Percentiles rank a stretch among this genome's conserved stretches.
Conservation (phyloP, 441 rosid species). For the Erysimum cheiri region DNA sequence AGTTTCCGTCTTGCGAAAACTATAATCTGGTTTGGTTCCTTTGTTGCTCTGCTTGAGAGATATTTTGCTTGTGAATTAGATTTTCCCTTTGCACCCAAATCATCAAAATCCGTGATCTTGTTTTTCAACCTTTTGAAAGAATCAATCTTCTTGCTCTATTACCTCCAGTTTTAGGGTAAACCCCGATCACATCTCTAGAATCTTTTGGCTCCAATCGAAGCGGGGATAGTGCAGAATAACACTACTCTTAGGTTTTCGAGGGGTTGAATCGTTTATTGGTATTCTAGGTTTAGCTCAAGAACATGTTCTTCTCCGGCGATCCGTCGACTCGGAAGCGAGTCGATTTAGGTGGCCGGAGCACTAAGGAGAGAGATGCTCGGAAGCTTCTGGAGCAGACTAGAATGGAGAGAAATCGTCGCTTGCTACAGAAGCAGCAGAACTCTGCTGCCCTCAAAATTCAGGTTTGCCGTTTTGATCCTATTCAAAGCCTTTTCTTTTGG, state of each 20-base stretch:
- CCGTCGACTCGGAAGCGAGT: slow-evolving; percentile 92
- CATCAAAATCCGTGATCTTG: slow-evolving; percentile 3
- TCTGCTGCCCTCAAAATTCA: slow-evolving; percentile 84
- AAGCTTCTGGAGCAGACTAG: slow-evolving; percentile 96
- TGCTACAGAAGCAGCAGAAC: slow-evolving; percentile 76
- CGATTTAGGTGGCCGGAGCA: slow-evolving; percentile 96
- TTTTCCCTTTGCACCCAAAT: slow-evolving; percentile 4
- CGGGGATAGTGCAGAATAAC: slow-evolving; percentile 12
- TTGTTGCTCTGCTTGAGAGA: background rate
- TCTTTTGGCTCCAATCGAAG: slow-evolving; percentile 29
- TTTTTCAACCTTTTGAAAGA: background rate
- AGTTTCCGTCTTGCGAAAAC: slow-evolving; percentile 27
- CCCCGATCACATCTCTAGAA: slow-evolving; percentile 43
- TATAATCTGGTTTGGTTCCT: background rate
- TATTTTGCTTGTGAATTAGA: background rate
- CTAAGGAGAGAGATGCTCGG: slow-evolving; percentile 93
- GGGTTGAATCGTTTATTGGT: slow-evolving; percentile 21
- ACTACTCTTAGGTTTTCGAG: background rate
- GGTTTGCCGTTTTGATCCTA: slow-evolving; percentile 47
- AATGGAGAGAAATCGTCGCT: slow-evolving; percentile 86
- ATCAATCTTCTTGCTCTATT: slow-evolving; percentile 1
- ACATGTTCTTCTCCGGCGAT: slow-evolving; percentile 94
- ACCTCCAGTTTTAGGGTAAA: slow-evolving; percentile 16
- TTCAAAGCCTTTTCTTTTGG: background rate
- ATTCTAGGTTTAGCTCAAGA: slow-evolving; percentile 31